Conservation (phyloP, 306 rosid species). For the Hippophae rhamnoides region DNA sequence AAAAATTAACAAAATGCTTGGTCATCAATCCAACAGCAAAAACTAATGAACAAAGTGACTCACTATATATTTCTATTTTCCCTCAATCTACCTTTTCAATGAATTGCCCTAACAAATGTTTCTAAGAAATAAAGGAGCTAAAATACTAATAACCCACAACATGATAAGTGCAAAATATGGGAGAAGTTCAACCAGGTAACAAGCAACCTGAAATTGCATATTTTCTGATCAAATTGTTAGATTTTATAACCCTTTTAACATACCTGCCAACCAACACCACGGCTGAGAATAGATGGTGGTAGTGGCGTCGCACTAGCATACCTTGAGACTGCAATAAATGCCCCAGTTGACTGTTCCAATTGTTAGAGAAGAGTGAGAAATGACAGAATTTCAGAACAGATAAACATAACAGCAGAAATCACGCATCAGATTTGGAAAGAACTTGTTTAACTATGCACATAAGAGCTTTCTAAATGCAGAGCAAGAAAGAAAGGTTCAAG, state of each 20-base stretch:
- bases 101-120: no score
- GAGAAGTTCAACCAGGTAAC: background rate
- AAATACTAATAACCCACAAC: background rate
- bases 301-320: slow-evolving; percentile 84
- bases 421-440: background rate
- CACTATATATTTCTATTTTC: no score
- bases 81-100: no score
- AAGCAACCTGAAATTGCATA: background rate
- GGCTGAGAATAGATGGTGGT: slow-evolving; percentile 91
- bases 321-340: slow-evolving; percentile 69
- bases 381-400: background rate
- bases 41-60: no score
- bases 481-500: no score
- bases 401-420: slow-evolving; percentile 3
- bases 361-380: slow-evolving; percentile 4
- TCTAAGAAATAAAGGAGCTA: no score
- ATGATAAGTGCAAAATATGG: background rate
- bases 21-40: no score
- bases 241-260: background rate
- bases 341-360: slow-evolving; percentile 80
- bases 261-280: slow-evolving; percentile 99
- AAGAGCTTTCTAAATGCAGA: no score
- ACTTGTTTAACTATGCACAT: background rate
- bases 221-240: background rate
- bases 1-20: no score